These are phyloP conservation scores for Austroboletus niveus DNA, from an alignment of 1,284 basidiomycete genomes.

Conservation along the genomic window DNA sequence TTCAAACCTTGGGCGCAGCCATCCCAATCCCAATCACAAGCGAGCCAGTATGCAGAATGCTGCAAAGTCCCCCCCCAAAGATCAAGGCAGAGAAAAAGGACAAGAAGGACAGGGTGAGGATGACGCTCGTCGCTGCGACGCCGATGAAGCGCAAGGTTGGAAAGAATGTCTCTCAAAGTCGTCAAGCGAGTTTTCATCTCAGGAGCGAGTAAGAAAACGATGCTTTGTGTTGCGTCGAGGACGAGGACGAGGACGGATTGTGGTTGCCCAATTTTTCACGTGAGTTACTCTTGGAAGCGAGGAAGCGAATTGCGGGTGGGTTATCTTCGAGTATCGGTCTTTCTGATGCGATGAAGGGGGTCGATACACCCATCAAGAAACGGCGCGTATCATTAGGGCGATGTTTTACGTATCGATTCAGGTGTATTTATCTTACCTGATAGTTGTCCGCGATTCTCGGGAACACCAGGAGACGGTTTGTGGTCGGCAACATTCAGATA, in stretches of 20 bases:
- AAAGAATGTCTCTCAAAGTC: not conserved
- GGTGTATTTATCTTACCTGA: no score
- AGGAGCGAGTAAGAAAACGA: constrained; percentile 5
- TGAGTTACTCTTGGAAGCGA: constrained; percentile 20
- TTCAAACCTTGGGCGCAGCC: no score
- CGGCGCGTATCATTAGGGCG: constrained; percentile 21
- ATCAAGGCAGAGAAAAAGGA: no score
- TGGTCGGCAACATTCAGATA: no score
- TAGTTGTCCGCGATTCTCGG: no score
- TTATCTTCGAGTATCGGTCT: no score
- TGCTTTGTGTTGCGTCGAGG: constrained; percentile 8
- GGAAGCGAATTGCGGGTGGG: constrained; percentile 23
- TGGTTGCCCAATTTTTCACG: constrained; percentile 31
- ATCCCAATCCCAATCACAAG: no score
- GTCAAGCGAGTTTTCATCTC: not conserved
- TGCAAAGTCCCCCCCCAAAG: no score
- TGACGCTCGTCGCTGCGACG: constrained; percentile 58
- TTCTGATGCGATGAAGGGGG: constrained; percentile 15
- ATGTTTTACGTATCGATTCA: no score
- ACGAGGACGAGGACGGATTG: constrained; percentile 23
- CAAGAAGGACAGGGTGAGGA: constrained; percentile 29
- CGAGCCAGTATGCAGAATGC: constrained; percentile 6
- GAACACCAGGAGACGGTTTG: no score
- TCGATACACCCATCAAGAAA: constrained; percentile 28
- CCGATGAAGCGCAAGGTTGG: constrained; percentile 45